A percentile compares a stretch with the other conserved stretches of the same genome.
These are phyloP conservation scores for Vicia sativa DNA, from an alignment of 306 rosid genomes.

Conservation along the genomic window DNA sequence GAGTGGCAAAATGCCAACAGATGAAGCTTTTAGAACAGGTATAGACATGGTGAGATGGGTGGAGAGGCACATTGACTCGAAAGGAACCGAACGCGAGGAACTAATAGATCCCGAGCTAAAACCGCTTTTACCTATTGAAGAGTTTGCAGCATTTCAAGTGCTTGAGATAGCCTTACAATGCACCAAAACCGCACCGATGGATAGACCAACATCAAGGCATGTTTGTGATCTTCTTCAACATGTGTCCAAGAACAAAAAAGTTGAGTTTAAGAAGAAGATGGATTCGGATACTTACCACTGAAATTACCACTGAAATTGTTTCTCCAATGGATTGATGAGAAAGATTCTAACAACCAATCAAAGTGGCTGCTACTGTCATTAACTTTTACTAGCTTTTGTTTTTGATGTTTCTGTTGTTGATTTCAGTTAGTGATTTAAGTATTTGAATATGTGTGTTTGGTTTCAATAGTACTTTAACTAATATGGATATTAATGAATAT, in stretches of 20 bases:
- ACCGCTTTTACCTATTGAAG: constrained; percentile 62
- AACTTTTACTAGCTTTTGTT: background rate
- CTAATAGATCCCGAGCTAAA: constrained; percentile 63
- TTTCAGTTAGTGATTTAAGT: constrained; percentile 9
- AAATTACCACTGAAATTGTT: background rate
- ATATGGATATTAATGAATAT: background rate
- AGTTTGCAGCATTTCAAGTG: constrained; percentile 74
- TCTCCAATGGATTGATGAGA: background rate
- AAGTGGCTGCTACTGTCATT: background rate
- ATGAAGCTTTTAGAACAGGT: constrained; percentile 59
- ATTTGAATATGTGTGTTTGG: constrained; percentile 4
- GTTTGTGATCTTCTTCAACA: constrained; percentile 72
- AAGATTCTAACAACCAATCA: background rate
- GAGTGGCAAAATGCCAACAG: constrained; percentile 82
- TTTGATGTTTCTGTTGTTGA: background rate
- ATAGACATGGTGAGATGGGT: constrained; percentile 97
- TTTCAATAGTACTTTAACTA: background rate
- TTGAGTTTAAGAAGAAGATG: constrained; percentile 57
- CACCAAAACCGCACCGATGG: constrained; percentile 71
- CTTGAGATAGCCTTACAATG: constrained; percentile 86
- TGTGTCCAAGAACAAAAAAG: constrained; percentile 51
- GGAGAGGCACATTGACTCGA: constrained; percentile 54
- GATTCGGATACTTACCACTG: constrained; percentile 30
- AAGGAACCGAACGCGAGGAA: constrained; percentile 47
- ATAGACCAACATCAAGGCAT: constrained; percentile 76